Percentiles rank a stretch among this genome's conserved stretches.
Conservation (phyloP, 352 stramenopile species). For the Phytophthora meadii region DNA sequence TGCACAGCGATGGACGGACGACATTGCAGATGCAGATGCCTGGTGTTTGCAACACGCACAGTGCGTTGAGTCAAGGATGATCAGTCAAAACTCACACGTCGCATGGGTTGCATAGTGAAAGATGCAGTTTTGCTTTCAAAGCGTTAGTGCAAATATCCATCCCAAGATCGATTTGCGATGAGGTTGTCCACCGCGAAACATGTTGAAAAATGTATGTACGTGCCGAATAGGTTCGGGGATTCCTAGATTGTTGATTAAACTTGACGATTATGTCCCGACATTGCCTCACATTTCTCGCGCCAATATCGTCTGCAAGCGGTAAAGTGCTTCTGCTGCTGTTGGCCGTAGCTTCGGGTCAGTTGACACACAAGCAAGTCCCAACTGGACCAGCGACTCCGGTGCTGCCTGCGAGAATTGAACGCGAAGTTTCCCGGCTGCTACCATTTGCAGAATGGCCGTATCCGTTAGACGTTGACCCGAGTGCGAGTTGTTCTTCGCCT, state of each 20-base stretch:
- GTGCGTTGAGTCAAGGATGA: constrained; percentile 25
- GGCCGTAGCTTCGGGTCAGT: constrained; percentile 39
- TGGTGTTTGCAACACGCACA: constrained; percentile 9
- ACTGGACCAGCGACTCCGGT: constrained; percentile 27
- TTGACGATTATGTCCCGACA: constrained; percentile 10
- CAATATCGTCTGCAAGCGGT: constrained; percentile 42
- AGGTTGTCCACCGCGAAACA: constrained; percentile 11
- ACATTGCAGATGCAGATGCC: not conserved
- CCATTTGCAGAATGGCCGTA: constrained; percentile 49
- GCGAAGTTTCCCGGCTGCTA: constrained; percentile 39
- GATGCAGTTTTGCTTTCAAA: constrained; percentile 3
- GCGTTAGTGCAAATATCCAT: constrained; percentile 28
- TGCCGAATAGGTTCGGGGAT: constrained; percentile 33
- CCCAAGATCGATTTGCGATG: constrained; percentile 24
- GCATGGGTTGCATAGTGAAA: constrained; percentile 39
- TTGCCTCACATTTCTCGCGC: constrained; percentile 21
- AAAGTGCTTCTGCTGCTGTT: constrained; percentile 43
- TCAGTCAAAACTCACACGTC: constrained; percentile 19
- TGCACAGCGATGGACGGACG: not conserved
- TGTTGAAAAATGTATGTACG: constrained; percentile 27
- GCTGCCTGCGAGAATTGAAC: constrained; percentile 37
- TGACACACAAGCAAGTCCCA: constrained; percentile 36
- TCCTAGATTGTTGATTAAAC: constrained; percentile 12
- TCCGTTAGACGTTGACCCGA: constrained; percentile 30
- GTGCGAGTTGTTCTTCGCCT: constrained; percentile 27